Conservation (phyloP, 306 rosid genomes). For the Neltuma alba region DNA sequence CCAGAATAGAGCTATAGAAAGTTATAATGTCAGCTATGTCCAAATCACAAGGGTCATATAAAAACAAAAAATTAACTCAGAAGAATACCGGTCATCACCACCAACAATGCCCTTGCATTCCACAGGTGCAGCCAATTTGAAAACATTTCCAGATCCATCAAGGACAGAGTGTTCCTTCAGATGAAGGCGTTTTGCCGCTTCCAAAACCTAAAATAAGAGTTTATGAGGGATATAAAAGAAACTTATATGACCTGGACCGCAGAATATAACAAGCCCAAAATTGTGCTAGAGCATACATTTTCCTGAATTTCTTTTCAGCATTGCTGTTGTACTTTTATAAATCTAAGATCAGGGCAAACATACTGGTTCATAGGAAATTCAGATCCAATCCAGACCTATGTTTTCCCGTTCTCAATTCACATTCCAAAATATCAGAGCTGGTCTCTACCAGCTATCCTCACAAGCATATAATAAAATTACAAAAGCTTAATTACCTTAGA, state of each 20-base stretch:
- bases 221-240: slow-evolving; percentile 30
- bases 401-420: background rate
- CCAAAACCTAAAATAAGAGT: slow-evolving; percentile 64
- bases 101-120: slow-evolving; percentile 99
- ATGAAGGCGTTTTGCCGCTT: slow-evolving; percentile 94
- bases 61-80: slow-evolving; percentile 25
- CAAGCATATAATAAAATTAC: slow-evolving; percentile 17
- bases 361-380: background rate
- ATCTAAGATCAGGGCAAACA: background rate
- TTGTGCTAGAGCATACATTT: background rate
- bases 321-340: background rate
- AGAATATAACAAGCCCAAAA: background rate
- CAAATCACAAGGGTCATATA: slow-evolving; percentile 10
- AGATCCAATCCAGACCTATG: background rate
- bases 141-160: slow-evolving; percentile 89
- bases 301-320: background rate
- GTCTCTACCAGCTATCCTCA: background rate
- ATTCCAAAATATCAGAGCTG: background rate
- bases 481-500: slow-evolving; percentile 69
- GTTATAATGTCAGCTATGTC: slow-evolving; percentile 5
- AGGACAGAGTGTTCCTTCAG: slow-evolving; percentile 84
- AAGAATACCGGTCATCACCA: slow-evolving; percentile 89
- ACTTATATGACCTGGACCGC: slow-evolving; percentile 13
- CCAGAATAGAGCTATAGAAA: slow-evolving; percentile 13
- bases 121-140: slow-evolving; percentile 97